Conservation (phyloP, 2,329 filamentous ascomycete species). For the Hysterium pulicare region DNA sequence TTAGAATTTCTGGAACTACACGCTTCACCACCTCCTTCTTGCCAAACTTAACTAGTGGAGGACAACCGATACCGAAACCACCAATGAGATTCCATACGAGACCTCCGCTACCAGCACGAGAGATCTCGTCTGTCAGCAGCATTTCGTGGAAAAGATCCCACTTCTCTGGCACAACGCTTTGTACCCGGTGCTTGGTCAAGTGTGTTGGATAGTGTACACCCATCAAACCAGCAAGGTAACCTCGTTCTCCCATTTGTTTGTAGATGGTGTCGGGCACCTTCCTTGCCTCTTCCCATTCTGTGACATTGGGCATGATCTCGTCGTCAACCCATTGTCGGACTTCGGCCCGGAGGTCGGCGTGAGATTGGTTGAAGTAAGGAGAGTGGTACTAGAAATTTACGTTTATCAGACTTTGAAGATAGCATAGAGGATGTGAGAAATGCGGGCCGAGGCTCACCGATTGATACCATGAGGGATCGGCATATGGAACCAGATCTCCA, state of each 20-base stretch:
- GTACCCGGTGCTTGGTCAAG: slow-evolving; percentile 67
- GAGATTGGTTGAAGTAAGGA: slow-evolving; percentile 92
- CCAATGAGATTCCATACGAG: slow-evolving; percentile 97
- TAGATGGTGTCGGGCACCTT: slow-evolving; percentile 85
- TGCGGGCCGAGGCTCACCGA: slow-evolving; percentile 57
- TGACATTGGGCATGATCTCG: slow-evolving; percentile 85
- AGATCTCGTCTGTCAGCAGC: slow-evolving; percentile 91
- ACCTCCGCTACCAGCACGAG: slow-evolving; percentile 81
- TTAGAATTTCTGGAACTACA: slow-evolving; percentile 82
- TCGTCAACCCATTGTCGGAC: slow-evolving; percentile 87
- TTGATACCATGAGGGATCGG: slow-evolving; percentile 93
- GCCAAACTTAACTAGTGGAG: slow-evolving; percentile 88
- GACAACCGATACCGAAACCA: slow-evolving; percentile 93
- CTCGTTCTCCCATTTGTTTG: slow-evolving; percentile 89
- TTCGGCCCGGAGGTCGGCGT: slow-evolving; percentile 86
- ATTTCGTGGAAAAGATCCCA: slow-evolving; percentile 99
- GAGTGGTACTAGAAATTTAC: slow-evolving; percentile 71
- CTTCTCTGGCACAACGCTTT: slow-evolving; percentile 77
- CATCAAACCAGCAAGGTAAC: slow-evolving; percentile 88
- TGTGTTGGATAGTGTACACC: slow-evolving; percentile 78
- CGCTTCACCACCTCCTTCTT: slow-evolving; percentile 80
- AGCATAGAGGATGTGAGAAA: background rate
- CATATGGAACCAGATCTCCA: slow-evolving; percentile 84
- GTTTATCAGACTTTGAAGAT: background rate
- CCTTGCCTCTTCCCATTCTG: slow-evolving; percentile 96